A percentile compares a stretch with the other conserved stretches of the same genome.
phyloP scores from a whole-genome alignment of 495 filamentous ascomycete genomes.

The Xylaria bambusicola region DNA sequence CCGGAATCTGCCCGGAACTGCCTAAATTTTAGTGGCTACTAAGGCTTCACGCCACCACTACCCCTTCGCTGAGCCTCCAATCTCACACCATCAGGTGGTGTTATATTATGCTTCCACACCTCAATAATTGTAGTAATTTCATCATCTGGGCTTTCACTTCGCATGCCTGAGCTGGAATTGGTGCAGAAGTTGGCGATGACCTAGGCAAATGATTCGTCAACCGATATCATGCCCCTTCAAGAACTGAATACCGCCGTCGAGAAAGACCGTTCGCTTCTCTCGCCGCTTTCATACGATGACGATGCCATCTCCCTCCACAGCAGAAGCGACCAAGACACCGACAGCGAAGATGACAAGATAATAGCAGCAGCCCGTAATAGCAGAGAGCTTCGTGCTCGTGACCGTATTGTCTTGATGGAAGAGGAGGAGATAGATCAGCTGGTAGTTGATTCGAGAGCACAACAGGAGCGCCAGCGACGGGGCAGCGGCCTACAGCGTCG shows the following conservation, averaged over 20 bases:
- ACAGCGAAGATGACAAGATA: constrained; percentile 74
- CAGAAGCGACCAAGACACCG: constrained; percentile 72
- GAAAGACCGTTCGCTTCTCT: constrained; percentile 54
- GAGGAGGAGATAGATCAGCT: constrained; percentile 88
- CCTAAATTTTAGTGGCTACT: too few species aligned
- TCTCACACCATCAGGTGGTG: too few species aligned
- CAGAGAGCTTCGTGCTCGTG: constrained; percentile 68
- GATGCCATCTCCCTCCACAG: constrained; percentile 66
- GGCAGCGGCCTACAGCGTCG: constrained; percentile 50
- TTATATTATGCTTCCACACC: too few species aligned
- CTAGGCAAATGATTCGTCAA: neutral
- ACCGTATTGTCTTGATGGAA: constrained; percentile 76
- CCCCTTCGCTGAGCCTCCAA: too few species aligned
- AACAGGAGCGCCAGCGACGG: constrained; percentile 53
- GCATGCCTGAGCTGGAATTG: neutral
- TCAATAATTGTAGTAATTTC: too few species aligned
- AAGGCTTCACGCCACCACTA: too few species aligned
- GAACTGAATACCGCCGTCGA: constrained; percentile 26
- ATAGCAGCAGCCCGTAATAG: constrained; percentile 65
- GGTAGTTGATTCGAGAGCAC: constrained; percentile 54
- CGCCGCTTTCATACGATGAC: constrained; percentile 65
- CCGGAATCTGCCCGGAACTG: too few species aligned
- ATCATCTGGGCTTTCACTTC: too few species aligned
- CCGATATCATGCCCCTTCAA: constrained; percentile 24
- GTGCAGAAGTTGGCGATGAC: neutral